Percentiles rank a stretch among this genome's conserved stretches.
phyloP scores from a whole-genome alignment of 192 early-diverging fungal species.

The Gaertneriomyces sp. region DNA sequence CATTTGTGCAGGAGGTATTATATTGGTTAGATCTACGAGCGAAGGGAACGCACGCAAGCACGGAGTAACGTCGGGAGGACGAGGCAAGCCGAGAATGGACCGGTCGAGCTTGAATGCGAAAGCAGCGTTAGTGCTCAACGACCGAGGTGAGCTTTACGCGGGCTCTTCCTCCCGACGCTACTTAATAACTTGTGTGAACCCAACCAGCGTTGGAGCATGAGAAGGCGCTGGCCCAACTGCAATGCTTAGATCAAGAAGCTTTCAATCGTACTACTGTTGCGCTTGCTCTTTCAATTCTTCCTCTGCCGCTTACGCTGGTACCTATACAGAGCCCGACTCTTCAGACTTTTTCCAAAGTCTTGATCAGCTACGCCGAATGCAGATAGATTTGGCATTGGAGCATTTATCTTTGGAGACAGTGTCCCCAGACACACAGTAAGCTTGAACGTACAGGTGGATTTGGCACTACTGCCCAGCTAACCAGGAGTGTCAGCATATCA shows the following conservation, averaged over 20 bases:
- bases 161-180: too few species aligned
- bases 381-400: conserved; percentile 29
- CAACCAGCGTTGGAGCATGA: conserved; percentile 4
- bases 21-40: too few species aligned
- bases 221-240: background rate
- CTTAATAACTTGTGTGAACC: too few species aligned
- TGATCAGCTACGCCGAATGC: conserved; percentile 25
- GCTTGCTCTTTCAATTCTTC: background rate
- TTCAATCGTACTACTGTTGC: background rate
- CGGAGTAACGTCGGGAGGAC: too few species aligned
- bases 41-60: too few species aligned
- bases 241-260: background rate
- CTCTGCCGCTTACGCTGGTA: background rate
- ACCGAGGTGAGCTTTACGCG: too few species aligned
- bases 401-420: conserved; percentile 22
- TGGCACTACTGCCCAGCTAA: background rate
- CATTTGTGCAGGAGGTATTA: too few species aligned
- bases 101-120: too few species aligned
- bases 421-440: conserved; percentile 9
- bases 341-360: conserved; percentile 12
- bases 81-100: too few species aligned
- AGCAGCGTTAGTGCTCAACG: too few species aligned
- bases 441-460: background rate
- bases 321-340: conserved; percentile 15
- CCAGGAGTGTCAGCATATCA: background rate